Conservation (phyloP, 257 asterid genomes). For the Paraleonurus japonicus region DNA sequence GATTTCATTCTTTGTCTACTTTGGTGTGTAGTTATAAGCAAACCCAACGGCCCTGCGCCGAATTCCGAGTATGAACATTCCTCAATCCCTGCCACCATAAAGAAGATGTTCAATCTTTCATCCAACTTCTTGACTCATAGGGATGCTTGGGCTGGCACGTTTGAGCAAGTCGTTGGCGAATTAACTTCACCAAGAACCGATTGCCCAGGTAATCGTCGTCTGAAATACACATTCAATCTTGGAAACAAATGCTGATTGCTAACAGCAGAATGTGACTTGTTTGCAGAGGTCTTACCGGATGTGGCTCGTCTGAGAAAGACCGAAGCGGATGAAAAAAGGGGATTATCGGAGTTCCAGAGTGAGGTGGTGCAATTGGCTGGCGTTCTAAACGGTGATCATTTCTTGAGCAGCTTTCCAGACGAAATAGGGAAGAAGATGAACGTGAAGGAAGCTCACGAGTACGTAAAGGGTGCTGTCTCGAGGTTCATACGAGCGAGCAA, state of each 20-base stretch:
- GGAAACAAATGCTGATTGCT: no score
- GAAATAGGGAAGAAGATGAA: slow-evolving; percentile 62
- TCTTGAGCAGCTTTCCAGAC: slow-evolving; percentile 53
- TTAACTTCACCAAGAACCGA: slow-evolving; percentile 72
- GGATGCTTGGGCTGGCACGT: slow-evolving; percentile 91
- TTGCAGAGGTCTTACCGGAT: slow-evolving; percentile 61
- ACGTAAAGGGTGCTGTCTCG: slow-evolving; percentile 59
- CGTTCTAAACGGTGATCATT: slow-evolving; percentile 69
- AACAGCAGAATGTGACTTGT: not conserved
- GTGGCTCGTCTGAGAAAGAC: slow-evolving; percentile 51
- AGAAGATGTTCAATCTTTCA: slow-evolving; percentile 67
- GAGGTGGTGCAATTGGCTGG: slow-evolving; percentile 76
- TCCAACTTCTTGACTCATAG: slow-evolving; percentile 77
- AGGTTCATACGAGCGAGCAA: slow-evolving; percentile 75
- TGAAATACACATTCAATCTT: no score
- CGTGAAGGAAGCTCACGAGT: slow-evolving; percentile 62
- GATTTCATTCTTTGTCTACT: not conserved
- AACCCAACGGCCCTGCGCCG: slow-evolving; percentile 56
- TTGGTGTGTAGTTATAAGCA: slow-evolving; percentile 56
- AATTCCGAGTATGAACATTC: slow-evolving; percentile 79
- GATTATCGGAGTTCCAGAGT: slow-evolving; percentile 64
- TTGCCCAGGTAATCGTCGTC: slow-evolving; percentile 68
- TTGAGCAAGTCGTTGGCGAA: slow-evolving; percentile 61
- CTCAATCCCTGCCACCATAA: slow-evolving; percentile 76
- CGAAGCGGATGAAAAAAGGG: slow-evolving; percentile 44